Percentiles rank a stretch among this genome's conserved stretches.
Evolutionary conservation across 441 rosid genomes (phyloP).

Genomic region (Sinapis alba): DNA sequence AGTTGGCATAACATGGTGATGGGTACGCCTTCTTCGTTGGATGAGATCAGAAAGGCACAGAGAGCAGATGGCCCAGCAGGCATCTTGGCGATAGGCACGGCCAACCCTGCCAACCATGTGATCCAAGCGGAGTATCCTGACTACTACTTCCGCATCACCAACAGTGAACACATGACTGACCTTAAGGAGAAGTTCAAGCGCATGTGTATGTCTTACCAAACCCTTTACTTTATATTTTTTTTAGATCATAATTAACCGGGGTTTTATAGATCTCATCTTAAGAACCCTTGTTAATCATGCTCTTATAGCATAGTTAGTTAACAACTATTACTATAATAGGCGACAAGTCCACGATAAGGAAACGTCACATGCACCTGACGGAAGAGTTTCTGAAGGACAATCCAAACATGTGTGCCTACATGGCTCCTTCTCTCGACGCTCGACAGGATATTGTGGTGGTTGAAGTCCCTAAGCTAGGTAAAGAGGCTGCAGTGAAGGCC

Average conservation of each 20-base stretch:
- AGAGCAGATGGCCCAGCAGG: constrained; percentile 48
- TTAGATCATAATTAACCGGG: no score
- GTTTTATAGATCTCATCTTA: no score
- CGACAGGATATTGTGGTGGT: constrained; percentile 50
- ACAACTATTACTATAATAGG: constrained; percentile 30
- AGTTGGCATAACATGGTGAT: constrained; percentile 13
- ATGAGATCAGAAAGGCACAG: constrained; percentile 46
- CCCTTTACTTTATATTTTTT: background rate
- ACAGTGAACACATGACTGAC: constrained; percentile 45
- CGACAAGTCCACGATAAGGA: constrained; percentile 46
- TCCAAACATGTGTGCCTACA: constrained; percentile 40
- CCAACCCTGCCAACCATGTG: constrained; percentile 45
- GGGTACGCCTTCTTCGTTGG: constrained; percentile 19
- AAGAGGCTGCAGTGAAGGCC: constrained; percentile 50
- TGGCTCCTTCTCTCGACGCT: constrained; percentile 48
- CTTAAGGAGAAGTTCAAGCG: constrained; percentile 48
- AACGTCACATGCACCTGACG: constrained; percentile 45
- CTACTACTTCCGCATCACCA: constrained; percentile 48
- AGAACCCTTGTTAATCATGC: no score
- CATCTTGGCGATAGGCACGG: constrained; percentile 48
- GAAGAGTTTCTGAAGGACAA: constrained; percentile 45
- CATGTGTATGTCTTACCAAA: constrained; percentile 39
- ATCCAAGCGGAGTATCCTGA: constrained; percentile 46
- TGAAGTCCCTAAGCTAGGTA: constrained; percentile 49
- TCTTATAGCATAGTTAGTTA: background rate